phyloP scores from a whole-genome alignment of 1,139 yeast species.

The Debaryomyces coudertii region DNA sequence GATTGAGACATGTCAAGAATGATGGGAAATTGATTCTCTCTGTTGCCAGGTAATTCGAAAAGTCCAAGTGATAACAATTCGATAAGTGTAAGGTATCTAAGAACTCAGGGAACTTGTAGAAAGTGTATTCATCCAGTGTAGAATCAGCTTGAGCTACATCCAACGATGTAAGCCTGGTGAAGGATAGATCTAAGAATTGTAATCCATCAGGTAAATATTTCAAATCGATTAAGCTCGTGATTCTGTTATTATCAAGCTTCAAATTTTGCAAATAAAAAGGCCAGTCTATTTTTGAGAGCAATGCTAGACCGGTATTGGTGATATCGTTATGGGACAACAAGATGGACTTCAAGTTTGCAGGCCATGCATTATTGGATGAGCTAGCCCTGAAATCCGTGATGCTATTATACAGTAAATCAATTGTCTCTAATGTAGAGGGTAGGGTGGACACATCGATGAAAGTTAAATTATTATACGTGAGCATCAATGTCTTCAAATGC shows the following conservation, averaged over 20 bases:
- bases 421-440: conserved; percentile 30
- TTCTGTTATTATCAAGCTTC: conserved; percentile 29
- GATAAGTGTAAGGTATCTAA: conserved; percentile 28
- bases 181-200: conserved; percentile 25
- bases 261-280: conserved; percentile 28
- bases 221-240: conserved; percentile 23
- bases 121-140: not conserved
- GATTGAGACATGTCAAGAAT: conserved; percentile 11
- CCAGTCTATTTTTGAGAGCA: conserved; percentile 26
- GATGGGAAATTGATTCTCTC: conserved; percentile 14
- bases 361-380: conserved; percentile 31
- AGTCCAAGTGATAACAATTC: conserved; percentile 10
- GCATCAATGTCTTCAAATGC: conserved; percentile 34
- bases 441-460: conserved; percentile 26
- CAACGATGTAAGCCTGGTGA: conserved; percentile 15
- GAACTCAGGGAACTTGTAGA: conserved; percentile 27
- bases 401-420: conserved; percentile 33
- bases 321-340: conserved; percentile 29
- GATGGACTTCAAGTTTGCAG: conserved; percentile 28
- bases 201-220: conserved; percentile 27
- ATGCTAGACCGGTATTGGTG: conserved; percentile 21
- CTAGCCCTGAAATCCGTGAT: conserved; percentile 15
- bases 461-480: conserved; percentile 33
- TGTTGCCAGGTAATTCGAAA: not conserved
- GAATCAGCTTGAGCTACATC: conserved; percentile 8